Percentiles rank a stretch among this genome's conserved stretches.
These are phyloP conservation scores for Aspergillus cejpii DNA, from an alignment of 2,329 filamentous ascomycete species.

Conservation along the genomic window DNA sequence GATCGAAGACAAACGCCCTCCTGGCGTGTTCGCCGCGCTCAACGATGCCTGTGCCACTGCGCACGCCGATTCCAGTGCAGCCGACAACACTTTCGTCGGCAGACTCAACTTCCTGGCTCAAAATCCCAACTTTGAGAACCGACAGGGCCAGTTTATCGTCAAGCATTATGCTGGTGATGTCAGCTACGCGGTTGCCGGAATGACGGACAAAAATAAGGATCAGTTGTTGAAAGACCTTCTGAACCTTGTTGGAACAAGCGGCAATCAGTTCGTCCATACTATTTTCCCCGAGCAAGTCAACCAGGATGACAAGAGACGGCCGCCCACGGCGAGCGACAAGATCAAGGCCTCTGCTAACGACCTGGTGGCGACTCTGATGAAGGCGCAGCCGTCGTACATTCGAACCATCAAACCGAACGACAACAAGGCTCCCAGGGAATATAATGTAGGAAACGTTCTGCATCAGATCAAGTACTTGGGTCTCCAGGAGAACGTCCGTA, in stretches of 20 bases:
- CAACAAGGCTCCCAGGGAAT: constrained; percentile 92
- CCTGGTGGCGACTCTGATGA: constrained; percentile 90
- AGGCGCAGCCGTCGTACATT: constrained; percentile 94
- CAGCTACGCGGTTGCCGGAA: constrained; percentile 86
- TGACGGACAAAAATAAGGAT: constrained; percentile 99
- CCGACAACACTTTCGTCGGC: constrained; percentile 92
- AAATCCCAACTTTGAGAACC: constrained; percentile 82
- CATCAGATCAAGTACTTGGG: constrained; percentile 99
- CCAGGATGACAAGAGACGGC: constrained; percentile 88
- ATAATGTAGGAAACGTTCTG: constrained; percentile 83
- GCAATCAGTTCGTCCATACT: constrained; percentile 77
- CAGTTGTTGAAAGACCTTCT: constrained; percentile 90
- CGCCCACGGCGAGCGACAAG: constrained; percentile 91
- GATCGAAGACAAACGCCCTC: constrained; percentile 85
- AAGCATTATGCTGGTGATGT: constrained; percentile 99
- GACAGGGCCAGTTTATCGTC: constrained; percentile 94
- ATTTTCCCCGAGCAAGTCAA: constrained; percentile 91
- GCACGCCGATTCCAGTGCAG: constrained; percentile 87
- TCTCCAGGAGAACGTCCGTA: constrained; percentile 98
- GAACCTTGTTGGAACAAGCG: constrained; percentile 74
- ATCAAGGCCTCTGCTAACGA: constrained; percentile 94
- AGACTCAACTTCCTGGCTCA: constrained; percentile 78
- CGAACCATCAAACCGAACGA: constrained; percentile 99
- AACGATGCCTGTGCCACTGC: constrained; percentile 99
- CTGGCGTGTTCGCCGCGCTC: constrained; percentile 87